Base-by-base conservation (phyloP, 2,329 filamentous ascomycete species). In the Pseudogymnoascus sp. region DNA sequence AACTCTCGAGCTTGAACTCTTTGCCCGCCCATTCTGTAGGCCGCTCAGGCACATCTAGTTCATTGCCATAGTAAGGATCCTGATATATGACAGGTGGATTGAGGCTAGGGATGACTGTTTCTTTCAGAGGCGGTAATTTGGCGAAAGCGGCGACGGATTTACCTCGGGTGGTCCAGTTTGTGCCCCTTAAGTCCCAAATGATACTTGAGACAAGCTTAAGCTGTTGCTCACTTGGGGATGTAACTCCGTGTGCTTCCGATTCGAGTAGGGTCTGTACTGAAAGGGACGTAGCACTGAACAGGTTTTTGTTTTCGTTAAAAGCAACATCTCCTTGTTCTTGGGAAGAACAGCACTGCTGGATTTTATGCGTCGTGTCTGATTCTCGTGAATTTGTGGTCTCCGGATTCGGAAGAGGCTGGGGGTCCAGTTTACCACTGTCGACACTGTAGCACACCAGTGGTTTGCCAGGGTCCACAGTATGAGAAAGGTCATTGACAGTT, bases 11-110 rank as follows among this genome's bases (percentile, higher is more conserved):
- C 63, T 85, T 88, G 72, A 95, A 97, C 68, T 95, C 90, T 68
- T 86, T 86, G 3, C 93, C 93, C 6, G 90, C 93, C 75, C 96
- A 97, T 74, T 96, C 91, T 61, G 91, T 82, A 33, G 81, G 75
- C 61, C 88, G 83, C 39, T 87, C 81, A 11, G 92, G 92, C 0
- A 97, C 89, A 74, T 97, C 94, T 60, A 80, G 81, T 65, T 95
- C 91, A 29, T 90, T 81, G 68, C 92, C 90, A 72, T 96, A 97
- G 70, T 88, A 92, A 0, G 92, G 87, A 71, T 92, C 87, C 73
- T 92, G 90, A 66, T 96, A 95, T 59, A 97, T 82, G 12, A 89
- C 81, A 63, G 87, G 80, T 0, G 89, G 88, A 7, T 80, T 74
- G 72, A 91, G 80, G 0, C 85, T 88, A 1, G 77, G 76, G 2